Evolutionary conservation across 495 filamentous ascomycete genomes (phyloP).

Genomic region (Viridothelium virens): DNA sequence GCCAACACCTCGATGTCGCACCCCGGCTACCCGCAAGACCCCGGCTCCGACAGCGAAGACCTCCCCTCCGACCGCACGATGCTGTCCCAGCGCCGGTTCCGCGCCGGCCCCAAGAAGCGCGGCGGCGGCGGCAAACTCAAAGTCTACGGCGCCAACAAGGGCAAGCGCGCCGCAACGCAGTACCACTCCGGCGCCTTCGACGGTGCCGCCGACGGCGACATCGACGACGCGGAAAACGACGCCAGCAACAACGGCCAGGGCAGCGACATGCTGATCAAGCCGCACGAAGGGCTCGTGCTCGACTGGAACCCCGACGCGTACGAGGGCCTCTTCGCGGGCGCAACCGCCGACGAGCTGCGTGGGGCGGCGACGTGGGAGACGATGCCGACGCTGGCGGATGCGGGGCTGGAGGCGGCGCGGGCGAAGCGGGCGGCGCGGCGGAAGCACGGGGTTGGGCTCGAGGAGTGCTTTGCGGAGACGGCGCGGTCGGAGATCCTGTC

Average conservation of each 20-base stretch:
- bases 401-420: slow-evolving; percentile 55
- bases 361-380: slow-evolving; percentile 36
- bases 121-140: slow-evolving; percentile 7
- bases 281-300: slow-evolving; percentile 74
- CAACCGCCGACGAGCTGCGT: slow-evolving; percentile 39
- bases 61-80: neutral
- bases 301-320: slow-evolving; percentile 67
- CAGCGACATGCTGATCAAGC: slow-evolving; percentile 50
- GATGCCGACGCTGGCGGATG: slow-evolving; percentile 50
- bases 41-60: slow-evolving; percentile 9
- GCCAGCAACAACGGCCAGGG: neutral
- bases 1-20: neutral
- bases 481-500: slow-evolving; percentile 87
- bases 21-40: neutral
- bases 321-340: slow-evolving; percentile 61
- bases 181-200: neutral
- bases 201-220: neutral
- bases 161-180: slow-evolving; percentile 15
- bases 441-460: slow-evolving; percentile 70
- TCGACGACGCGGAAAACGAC: neutral
- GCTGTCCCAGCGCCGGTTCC: neutral
- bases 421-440: slow-evolving; percentile 51
- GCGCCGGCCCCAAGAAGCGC: neutral
- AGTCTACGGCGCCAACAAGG: slow-evolving; percentile 30
- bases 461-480: slow-evolving; percentile 89